Base-by-base conservation (phyloP, 148 eudicot species). In the Diospyros kaki region DNA sequence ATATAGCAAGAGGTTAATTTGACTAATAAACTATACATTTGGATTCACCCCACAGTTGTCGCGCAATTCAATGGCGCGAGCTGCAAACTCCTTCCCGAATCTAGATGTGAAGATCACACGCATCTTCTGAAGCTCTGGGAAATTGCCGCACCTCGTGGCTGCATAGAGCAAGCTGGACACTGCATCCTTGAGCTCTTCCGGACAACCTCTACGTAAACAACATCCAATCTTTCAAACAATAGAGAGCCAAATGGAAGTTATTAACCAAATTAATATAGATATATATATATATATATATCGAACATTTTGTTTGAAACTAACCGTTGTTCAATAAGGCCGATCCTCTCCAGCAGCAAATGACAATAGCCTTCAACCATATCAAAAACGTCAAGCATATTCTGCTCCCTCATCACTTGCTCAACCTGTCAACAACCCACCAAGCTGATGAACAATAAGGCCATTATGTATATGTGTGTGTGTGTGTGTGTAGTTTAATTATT, bases 161-260 rank as follows among this genome's bases (percentile, higher is more conserved):
- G 97, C 93, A 60, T 68, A 91, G 8, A 91, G 78, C 81, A 89
- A 58, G 76, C 91, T 83, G 0, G 97, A 84, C 45, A 82, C 73
- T 2, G 87, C 97, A 82, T 93, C 98, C 66, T 84, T 82, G 64
- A 91, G 79, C 78, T 93, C 98, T 45, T 89, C 98, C 10, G 98
- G 97, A 69, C 98, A 93, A 39, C 10, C 85, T 75, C 98, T 91
- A 62, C 46, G 81, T 2, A 72, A 12, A 12, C 52, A 56, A 42
- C n/a, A 6, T 7, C 38, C 7, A 3, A 43, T n/a, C 66, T 46
- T 43, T n/a, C 48, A 58, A 44, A 38, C 65, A 40, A 12, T n/a
- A 46, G 13, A 45, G 58, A 13, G 46, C n/a, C n/a, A 4, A 58
- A n/a, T 14, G 72, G 38, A 50, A 65, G 46, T 28, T 28, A 28